Base-by-base conservation (phyloP, 257 asterid genomes). In the Ophiorrhiza pumila region DNA sequence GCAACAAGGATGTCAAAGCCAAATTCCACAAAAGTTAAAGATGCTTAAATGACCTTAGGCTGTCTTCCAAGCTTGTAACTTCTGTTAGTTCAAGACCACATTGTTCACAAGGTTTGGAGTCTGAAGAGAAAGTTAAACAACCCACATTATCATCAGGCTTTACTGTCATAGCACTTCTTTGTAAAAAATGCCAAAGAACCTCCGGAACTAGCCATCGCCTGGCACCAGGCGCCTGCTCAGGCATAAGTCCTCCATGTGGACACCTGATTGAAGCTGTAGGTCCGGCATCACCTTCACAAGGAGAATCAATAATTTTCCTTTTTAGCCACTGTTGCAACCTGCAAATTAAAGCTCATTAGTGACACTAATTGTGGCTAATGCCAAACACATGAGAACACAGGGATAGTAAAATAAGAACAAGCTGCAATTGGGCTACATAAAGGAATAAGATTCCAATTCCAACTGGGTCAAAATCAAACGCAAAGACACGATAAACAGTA, bases 271-370 rank as follows among this genome's bases (percentile, higher is more conserved):
- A 85, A 79, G 96, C 92, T 25, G 99, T 94, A 1, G 99, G 99
- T 79, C 95, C 97, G 59, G 98, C 85, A 87, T 94, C 99, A 80
- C 96, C 99, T 73, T 87, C 95, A 68, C 91, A 83, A 32, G 99
- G 99, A 67, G 87, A 72, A 81, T 91, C 96, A 58, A 81, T 76
- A 74, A 80, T 86, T 81, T 94, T 94, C 84, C 97, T 82, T 10
- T 96, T 95, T 59, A 88, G 68, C 99, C 99, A 94, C 81, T 94
- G 98, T 80, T 85, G 97, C 87, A 94, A 82, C 99, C 99, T 94
- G 83, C 76, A 78, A 82, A 85, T 65, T 60, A 78, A 59, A 73
- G 69, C 41, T 39, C 34, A 78, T 72, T 47, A 60, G 59, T 57
- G 53, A 41, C 64, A 43, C 47, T 34, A 31, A 37, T 20, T 34